A percentile compares a stretch with the other conserved stretches of the same genome.
Evolutionary conservation across 805 yeast genomes (phyloP).

Genomic region (Metschnikowia henanensis): DNA sequence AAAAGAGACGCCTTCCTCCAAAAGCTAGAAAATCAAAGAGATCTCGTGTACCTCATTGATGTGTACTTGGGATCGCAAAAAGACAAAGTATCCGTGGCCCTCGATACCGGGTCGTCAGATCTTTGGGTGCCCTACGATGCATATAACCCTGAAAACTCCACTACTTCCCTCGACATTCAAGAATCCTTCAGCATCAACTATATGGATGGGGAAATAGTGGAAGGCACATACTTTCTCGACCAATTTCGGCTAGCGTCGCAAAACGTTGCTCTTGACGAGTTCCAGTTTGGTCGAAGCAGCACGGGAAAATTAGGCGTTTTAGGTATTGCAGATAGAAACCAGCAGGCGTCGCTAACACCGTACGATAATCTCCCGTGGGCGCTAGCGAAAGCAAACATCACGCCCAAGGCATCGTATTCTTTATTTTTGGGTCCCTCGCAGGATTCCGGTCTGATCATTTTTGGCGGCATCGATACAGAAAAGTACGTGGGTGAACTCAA

Average conservation of each 20-base stretch:
- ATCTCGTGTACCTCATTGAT: slow-evolving; percentile 4
- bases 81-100: slow-evolving; percentile 30
- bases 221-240: slow-evolving; percentile 12
- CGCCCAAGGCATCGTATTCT: slow-evolving; percentile 56
- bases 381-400: slow-evolving; percentile 57
- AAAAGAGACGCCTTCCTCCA: slow-evolving; percentile 1
- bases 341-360: background rate
- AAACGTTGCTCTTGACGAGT: slow-evolving; percentile 2
- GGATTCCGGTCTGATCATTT: slow-evolving; percentile 32
- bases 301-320: slow-evolving; percentile 7
- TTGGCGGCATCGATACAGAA: slow-evolving; percentile 45
- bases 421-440: slow-evolving; percentile 50
- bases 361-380: slow-evolving; percentile 58
- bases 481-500: slow-evolving; percentile 25
- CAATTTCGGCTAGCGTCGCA: slow-evolving; percentile 5
- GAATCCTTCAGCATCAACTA: slow-evolving; percentile 10
- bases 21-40: background rate
- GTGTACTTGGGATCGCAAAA: slow-evolving; percentile 26
- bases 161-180: slow-evolving; percentile 7
- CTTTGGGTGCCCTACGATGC: slow-evolving; percentile 30
- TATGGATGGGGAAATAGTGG: slow-evolving; percentile 9
- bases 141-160: slow-evolving; percentile 3
- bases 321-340: slow-evolving; percentile 11
- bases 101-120: slow-evolving; percentile 45
- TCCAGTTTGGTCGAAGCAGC: slow-evolving; percentile 12